phyloP scores from a whole-genome alignment of 2,329 filamentous ascomycete genomes.

The Aureobasidium leucospermi region DNA sequence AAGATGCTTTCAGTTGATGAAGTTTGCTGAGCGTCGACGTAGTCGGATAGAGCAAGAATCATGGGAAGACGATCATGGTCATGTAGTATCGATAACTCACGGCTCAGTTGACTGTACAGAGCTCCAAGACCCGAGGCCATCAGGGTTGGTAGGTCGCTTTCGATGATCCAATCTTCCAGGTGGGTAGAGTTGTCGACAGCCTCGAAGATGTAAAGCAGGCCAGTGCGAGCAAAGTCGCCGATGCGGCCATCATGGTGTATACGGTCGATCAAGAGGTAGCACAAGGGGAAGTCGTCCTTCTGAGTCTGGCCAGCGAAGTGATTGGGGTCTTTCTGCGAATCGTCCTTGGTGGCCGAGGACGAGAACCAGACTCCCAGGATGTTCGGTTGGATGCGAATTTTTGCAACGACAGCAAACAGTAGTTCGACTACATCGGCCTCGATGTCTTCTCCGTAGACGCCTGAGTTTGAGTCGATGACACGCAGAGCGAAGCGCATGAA shows the following conservation, averaged over 20 bases:
- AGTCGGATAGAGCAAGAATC: conserved; percentile 83
- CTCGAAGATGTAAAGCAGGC: conserved; percentile 91
- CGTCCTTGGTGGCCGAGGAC: conserved; percentile 24
- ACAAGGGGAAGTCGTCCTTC: conserved; percentile 86
- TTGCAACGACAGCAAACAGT: conserved; percentile 91
- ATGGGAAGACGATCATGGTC: conserved; percentile 68
- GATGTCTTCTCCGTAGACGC: conserved; percentile 68
- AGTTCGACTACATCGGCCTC: conserved; percentile 87
- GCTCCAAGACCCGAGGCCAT: conserved; percentile 95
- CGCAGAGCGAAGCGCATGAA: conserved; percentile 79
- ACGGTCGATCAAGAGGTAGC: conserved; percentile 92
- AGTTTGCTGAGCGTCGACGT: conserved; percentile 62
- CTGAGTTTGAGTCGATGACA: conserved; percentile 66
- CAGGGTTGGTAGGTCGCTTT: conserved; percentile 89
- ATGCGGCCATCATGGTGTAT: conserved; percentile 93
- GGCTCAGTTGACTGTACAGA: conserved; percentile 61
- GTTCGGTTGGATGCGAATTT: conserved; percentile 81
- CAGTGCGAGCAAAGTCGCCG: conserved; percentile 92
- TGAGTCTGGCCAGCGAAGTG: conserved; percentile 79
- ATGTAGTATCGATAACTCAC: conserved; percentile 74
- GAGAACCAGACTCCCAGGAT: conserved; percentile 88
- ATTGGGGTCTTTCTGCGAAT: conserved; percentile 46
- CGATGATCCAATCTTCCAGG: conserved; percentile 92
- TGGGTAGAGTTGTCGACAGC: conserved; percentile 74
- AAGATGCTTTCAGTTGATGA: conserved; percentile 68